Evolutionary conservation across 2,329 filamentous ascomycete genomes (phyloP), one percentile per base, ranked within the genome.

Genomic region (Ophiostoma ulmi): DNA sequence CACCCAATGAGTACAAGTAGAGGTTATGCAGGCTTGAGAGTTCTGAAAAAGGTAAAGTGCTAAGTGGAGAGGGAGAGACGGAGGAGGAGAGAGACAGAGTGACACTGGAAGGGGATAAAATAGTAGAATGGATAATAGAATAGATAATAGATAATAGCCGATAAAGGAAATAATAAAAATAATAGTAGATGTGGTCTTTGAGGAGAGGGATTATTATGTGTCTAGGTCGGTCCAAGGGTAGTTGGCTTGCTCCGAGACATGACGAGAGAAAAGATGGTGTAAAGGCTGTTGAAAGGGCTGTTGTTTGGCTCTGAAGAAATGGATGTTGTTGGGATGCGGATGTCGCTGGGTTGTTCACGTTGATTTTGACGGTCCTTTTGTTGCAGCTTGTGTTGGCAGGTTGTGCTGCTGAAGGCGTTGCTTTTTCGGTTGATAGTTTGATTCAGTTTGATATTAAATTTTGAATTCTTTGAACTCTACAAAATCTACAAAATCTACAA

Each of bases 151-250:
- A 58, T 58, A 31, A 26, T 58, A 58, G 44, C 44, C 20, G 44
- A 58, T 26, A 48, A 48, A 58, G 22, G 3, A 26, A 5, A 26
- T 55, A 22, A 55, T 26, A 20, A n/a, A 20, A 20, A 58, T n/a
- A 20, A 20, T n/a, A 48, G 44, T 3, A 20, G 44, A 7, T 48
- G 13, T 20, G 44, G 20, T 48, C 17, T 17, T 48, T 2, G 17
- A 39, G 38, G 10, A 22, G 52, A 58, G 52, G 52, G 52, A 58
- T 58, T 58, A 58, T 58, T 58, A 17, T n/a, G 52, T 58, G 52
- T 26, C 52, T 17, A 58, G 52, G 52, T 26, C 2, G 52, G 14
- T 31, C 52, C 52, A 58, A 17, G 52, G n/a, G 52, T 58, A 31
- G 52, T 26, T 7, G 22, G 52, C 22, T 48, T 17, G 14, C 52